Percentiles rank a stretch among this genome's conserved stretches.
These are phyloP conservation scores for Penicillium nucicola DNA, from an alignment of 495 filamentous ascomycete species.

Conservation along the genomic window DNA sequence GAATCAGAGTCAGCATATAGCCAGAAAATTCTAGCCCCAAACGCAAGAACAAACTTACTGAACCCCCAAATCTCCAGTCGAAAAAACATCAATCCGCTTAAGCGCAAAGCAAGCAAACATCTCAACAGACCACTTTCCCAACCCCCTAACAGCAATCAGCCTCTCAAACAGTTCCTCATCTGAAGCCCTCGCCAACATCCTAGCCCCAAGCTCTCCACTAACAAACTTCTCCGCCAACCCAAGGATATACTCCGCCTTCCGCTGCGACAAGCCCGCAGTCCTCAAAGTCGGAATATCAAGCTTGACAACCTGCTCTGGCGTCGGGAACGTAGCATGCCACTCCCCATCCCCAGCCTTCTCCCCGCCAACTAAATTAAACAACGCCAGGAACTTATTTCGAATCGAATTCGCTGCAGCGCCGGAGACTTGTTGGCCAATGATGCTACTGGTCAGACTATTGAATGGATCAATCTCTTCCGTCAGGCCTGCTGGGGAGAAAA, in stretches of 20 bases:
- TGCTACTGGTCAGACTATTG: conserved; percentile 72
- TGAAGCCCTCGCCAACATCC: conserved; percentile 68
- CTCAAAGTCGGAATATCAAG: conserved; percentile 62
- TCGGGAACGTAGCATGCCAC: conserved; percentile 58
- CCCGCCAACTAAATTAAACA: conserved; percentile 55
- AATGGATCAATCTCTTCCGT: conserved; percentile 87
- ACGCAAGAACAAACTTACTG: conserved; percentile 53
- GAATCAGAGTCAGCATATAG: background rate
- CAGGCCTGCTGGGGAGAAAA: conserved; percentile 81
- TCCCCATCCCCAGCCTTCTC: conserved; percentile 11
- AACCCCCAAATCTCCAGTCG: conserved; percentile 87
- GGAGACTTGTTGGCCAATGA: conserved; percentile 95
- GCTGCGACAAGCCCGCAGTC: conserved; percentile 80
- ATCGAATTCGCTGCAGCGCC: conserved; percentile 87
- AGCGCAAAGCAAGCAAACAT: conserved; percentile 95
- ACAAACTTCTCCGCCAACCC: conserved; percentile 81
- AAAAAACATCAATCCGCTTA: conserved; percentile 92
- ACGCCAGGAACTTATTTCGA: conserved; percentile 73
- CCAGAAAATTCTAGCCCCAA: background rate
- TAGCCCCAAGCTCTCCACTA: conserved; percentile 66
- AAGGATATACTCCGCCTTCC: conserved; percentile 92
- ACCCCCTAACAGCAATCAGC: conserved; percentile 78
- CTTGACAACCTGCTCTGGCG: conserved; percentile 65
- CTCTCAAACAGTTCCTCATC: conserved; percentile 84
- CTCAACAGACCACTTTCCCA: conserved; percentile 90